phyloP scores from a whole-genome alignment of 495 filamentous ascomycete genomes.

The Niebla homalea region DNA sequence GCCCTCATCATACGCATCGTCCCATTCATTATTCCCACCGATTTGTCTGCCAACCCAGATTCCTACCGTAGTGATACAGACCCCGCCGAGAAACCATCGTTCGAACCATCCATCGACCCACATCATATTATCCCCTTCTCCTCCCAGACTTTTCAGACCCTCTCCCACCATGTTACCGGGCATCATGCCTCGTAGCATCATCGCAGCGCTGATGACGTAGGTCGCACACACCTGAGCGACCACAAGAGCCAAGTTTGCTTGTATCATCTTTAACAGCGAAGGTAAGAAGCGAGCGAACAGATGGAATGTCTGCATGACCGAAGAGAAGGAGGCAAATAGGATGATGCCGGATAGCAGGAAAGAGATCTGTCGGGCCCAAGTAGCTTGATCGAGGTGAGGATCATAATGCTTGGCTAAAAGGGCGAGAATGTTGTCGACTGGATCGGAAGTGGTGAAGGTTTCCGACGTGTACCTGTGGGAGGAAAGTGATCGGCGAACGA shows the following conservation, averaged over 20 bases:
- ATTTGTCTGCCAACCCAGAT: conserved; percentile 56
- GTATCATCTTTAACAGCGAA: conserved; percentile 40
- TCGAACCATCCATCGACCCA: conserved; percentile 78
- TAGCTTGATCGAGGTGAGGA: conserved; percentile 30
- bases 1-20: conserved; percentile 47
- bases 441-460: conserved; percentile 15
- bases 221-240: conserved; percentile 64
- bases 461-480: conserved; percentile 12
- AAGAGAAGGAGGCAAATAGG: conserved; percentile 60
- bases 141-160: conserved; percentile 57
- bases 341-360: conserved; percentile 68
- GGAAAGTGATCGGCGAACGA: conserved; percentile 40
- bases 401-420: conserved; percentile 19
- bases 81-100: conserved; percentile 58
- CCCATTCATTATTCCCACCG: conserved; percentile 29
- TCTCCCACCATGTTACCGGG: conserved; percentile 57
- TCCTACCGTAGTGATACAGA: conserved; percentile 45
- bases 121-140: conserved; percentile 49
- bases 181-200: conserved; percentile 60
- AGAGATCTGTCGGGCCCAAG: conserved; percentile 65
- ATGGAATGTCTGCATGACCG: conserved; percentile 61
- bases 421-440: conserved; percentile 35
- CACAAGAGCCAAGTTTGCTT: conserved; percentile 58
- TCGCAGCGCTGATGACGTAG: conserved; percentile 63
- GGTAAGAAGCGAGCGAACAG: conserved; percentile 60